Percentiles rank a stretch among this genome's conserved stretches.
Evolutionary conservation across 257 asterid species (phyloP).

Genomic region (Leptodermis oblonga): DNA sequence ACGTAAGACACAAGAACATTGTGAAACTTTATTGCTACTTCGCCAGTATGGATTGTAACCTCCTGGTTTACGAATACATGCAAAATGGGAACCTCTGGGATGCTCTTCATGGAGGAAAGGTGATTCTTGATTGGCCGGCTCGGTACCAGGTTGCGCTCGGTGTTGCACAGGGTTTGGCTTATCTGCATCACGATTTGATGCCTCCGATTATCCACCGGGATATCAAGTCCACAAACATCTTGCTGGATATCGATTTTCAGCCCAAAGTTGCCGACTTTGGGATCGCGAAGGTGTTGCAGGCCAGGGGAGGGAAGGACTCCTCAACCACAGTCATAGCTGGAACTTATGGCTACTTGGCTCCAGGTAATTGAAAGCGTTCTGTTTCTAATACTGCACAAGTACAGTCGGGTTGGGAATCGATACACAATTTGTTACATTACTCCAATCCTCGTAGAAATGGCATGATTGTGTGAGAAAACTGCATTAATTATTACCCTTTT

Average conservation of each 20-base stretch:
- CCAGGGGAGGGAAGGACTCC: slow-evolving; percentile 66
- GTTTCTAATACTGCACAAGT: too few species aligned
- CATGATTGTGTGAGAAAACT: too few species aligned
- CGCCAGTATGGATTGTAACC: slow-evolving; percentile 59
- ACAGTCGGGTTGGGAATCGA: too few species aligned
- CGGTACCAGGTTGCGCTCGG: slow-evolving; percentile 80
- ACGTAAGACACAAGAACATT: slow-evolving; percentile 88
- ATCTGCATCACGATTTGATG: slow-evolving; percentile 78
- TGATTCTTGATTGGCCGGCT: slow-evolving; percentile 67
- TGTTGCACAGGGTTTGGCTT: slow-evolving; percentile 83
- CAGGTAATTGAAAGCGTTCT: too few species aligned
- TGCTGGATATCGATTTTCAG: slow-evolving; percentile 63
- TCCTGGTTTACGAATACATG: slow-evolving; percentile 88
- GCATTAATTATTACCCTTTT: too few species aligned
- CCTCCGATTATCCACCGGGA: slow-evolving; percentile 82
- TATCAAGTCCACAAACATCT: slow-evolving; percentile 76
- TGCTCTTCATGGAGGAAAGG: slow-evolving; percentile 57
- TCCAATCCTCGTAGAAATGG: too few species aligned
- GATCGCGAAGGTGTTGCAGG: slow-evolving; percentile 83
- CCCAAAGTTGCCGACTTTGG: slow-evolving; percentile 95
- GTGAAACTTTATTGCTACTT: slow-evolving; percentile 78
- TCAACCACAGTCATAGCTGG: slow-evolving; percentile 72
- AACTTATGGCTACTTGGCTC: slow-evolving; percentile 93
- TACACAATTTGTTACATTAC: too few species aligned
- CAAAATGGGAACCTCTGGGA: slow-evolving; percentile 88